phyloP scores from a whole-genome alignment of 768 basidiomycete species.

The Sarcodon sp. region DNA sequence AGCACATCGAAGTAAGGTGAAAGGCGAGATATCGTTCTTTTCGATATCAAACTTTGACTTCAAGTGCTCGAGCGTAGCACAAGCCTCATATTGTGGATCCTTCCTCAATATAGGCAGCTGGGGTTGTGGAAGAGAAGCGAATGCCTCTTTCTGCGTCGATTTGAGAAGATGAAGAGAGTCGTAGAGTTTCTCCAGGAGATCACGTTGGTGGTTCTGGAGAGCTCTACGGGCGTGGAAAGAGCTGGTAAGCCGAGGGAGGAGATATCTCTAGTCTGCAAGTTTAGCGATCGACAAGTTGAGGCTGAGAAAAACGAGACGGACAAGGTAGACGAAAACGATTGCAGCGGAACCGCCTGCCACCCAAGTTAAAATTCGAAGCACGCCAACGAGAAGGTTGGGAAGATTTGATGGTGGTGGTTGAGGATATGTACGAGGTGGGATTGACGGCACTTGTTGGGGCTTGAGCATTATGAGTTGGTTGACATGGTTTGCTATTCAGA shows the following conservation, averaged over 20 bases:
- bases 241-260: conserved; percentile 52
- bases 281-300: conserved; percentile 3
- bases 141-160: conserved; percentile 39
- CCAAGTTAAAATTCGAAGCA: conserved; percentile 52
- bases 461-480: background rate
- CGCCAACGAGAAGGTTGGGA: conserved; percentile 50
- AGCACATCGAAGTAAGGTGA: conserved; percentile 45
- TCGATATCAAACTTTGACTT: conserved; percentile 15
- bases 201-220: conserved; percentile 45
- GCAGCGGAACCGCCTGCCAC: conserved; percentile 48
- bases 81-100: conserved; percentile 26
- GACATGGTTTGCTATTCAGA: conserved; percentile 9
- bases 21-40: conserved; percentile 41
- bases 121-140: conserved; percentile 43
- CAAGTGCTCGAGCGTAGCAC: conserved; percentile 34
- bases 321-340: conserved; percentile 53
- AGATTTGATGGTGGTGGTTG: conserved; percentile 56
- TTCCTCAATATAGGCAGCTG: conserved; percentile 31
- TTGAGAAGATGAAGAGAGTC: conserved; percentile 43
- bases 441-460: conserved; percentile 24
- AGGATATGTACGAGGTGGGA: conserved; percentile 69
- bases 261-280: conserved; percentile 35
- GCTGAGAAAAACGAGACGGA: conserved; percentile 19
- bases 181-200: conserved; percentile 40
- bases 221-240: conserved; percentile 50